Evolutionary conservation across 345 rosid species (phyloP).

Genomic region (Euphorbia pulcherrima): DNA sequence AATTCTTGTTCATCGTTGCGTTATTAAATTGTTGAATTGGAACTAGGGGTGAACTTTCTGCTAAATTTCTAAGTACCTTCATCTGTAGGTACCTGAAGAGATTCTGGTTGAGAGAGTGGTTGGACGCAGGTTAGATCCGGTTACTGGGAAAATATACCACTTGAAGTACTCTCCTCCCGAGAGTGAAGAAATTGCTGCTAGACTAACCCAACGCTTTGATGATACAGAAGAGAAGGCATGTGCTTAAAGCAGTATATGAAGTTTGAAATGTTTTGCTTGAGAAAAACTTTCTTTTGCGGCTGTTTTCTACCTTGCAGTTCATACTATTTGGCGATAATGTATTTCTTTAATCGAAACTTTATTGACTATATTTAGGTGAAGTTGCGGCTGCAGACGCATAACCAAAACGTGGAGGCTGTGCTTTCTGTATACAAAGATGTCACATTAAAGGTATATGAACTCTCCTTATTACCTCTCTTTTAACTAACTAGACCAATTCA

Average conservation of each 20-base stretch:
- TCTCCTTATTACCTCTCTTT: constrained; percentile 23
- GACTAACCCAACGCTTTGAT: constrained; percentile 87
- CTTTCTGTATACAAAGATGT: constrained; percentile 73
- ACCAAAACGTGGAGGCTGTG: constrained; percentile 76
- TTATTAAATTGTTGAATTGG: not conserved
- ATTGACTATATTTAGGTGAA: constrained; percentile 49
- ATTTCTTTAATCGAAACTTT: not conserved
- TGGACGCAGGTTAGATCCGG: constrained; percentile 89
- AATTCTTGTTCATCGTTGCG: not conserved
- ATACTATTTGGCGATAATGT: not conserved
- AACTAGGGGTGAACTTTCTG: not conserved
- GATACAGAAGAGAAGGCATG: constrained; percentile 92
- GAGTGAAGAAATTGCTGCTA: constrained; percentile 74
- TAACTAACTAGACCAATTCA: not conserved
- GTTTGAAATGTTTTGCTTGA: not conserved
- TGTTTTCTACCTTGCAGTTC: not conserved
- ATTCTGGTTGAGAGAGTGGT: constrained; percentile 86
- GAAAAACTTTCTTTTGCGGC: constrained; percentile 7
- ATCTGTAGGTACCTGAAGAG: constrained; percentile 79
- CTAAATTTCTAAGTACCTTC: constrained; percentile 3
- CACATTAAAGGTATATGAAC: constrained; percentile 57
- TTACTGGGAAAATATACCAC: constrained; percentile 92
- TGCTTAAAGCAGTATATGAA: constrained; percentile 8
- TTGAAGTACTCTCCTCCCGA: constrained; percentile 87
- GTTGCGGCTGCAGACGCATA: constrained; percentile 70